phyloP scores from a whole-genome alignment of 2,329 filamentous ascomycete species.

The Phaeosphaeriaceae sp. region DNA sequence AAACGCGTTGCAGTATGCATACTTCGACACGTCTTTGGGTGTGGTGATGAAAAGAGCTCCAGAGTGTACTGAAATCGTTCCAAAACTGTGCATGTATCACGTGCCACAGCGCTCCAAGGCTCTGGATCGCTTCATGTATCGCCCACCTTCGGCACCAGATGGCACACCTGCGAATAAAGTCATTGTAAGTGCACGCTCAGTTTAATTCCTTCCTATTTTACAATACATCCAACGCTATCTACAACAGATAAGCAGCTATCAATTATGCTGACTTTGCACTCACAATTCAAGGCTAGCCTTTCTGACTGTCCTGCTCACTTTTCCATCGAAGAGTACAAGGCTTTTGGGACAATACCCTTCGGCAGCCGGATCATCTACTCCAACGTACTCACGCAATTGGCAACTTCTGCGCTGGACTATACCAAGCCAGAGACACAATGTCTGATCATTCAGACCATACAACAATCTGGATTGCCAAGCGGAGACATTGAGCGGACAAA shows the following conservation, averaged over 20 bases:
- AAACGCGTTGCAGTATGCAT: conserved; percentile 54
- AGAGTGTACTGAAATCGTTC: too few species aligned
- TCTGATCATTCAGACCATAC: conserved; percentile 58
- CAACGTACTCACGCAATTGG: conserved; percentile 63
- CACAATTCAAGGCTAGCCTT: too few species aligned
- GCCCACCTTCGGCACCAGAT: conserved; percentile 28
- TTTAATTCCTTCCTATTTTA: too few species aligned
- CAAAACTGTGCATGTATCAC: conserved; percentile 56
- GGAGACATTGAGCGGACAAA: conserved; percentile 32
- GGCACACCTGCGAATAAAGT: conserved; percentile 58
- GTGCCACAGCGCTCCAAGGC: conserved; percentile 41
- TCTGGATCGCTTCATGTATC: conserved; percentile 54
- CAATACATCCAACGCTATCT: too few species aligned
- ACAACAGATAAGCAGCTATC: too few species aligned
- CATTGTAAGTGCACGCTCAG: too few species aligned
- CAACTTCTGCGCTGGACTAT: conserved; percentile 57
- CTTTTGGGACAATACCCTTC: conserved; percentile 56
- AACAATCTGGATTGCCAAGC: conserved; percentile 54
- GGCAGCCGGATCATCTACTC: conserved; percentile 61
- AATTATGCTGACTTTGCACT: too few species aligned
- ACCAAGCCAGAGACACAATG: conserved; percentile 57
- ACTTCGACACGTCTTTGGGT: conserved; percentile 29
- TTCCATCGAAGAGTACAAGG: conserved; percentile 62
- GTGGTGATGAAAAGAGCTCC: conserved; percentile 14
- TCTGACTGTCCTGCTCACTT: conserved; percentile 57